These are phyloP conservation scores for Colletotrichum lindemuthianum DNA, from an alignment of 2,329 filamentous ascomycete species.

Conservation along the genomic window DNA sequence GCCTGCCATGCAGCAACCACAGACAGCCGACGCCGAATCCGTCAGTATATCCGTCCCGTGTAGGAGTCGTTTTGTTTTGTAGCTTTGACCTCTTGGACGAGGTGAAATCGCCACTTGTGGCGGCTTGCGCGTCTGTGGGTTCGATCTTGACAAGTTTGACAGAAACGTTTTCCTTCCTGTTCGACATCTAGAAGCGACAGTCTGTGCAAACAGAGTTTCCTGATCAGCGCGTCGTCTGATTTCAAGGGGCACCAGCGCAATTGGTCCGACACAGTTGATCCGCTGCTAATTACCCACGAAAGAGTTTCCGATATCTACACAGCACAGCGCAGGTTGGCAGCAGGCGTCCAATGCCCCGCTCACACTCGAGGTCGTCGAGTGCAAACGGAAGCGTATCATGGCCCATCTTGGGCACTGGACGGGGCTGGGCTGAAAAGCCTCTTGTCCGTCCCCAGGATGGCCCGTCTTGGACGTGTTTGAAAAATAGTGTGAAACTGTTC, in stretches of 20 bases:
- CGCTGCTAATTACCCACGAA: neutral
- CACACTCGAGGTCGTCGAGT: slow-evolving; percentile 4
- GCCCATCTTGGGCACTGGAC: slow-evolving; percentile 9
- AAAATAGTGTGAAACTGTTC: slow-evolving; percentile 30
- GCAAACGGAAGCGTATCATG: slow-evolving; percentile 12
- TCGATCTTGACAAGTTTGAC: slow-evolving; percentile 21
- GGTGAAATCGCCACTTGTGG: slow-evolving; percentile 3
- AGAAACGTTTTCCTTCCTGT: neutral
- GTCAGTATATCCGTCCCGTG: slow-evolving; percentile 22
- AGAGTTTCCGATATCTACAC: too few relatives aligned
- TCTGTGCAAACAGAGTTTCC: slow-evolving; percentile 25
- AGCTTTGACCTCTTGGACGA: slow-evolving; percentile 9
- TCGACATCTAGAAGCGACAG: neutral
- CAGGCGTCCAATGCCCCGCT: slow-evolving; percentile 15
- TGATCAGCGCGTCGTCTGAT: slow-evolving; percentile 34
- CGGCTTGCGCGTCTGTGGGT: slow-evolving; percentile 13
- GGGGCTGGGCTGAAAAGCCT: slow-evolving; percentile 4
- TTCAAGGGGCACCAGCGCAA: slow-evolving; percentile 9
- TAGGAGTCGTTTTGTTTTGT: slow-evolving; percentile 14
- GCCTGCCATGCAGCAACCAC: slow-evolving; percentile 1
- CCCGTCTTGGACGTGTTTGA: slow-evolving; percentile 30
- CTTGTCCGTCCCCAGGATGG: slow-evolving; percentile 11
- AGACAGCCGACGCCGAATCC: slow-evolving; percentile 11
- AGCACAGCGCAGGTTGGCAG: too few relatives aligned
- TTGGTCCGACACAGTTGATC: slow-evolving; percentile 21